Base-by-base conservation (phyloP, 2,329 filamentous ascomycete genomes). In the Dothistroma pini region DNA sequence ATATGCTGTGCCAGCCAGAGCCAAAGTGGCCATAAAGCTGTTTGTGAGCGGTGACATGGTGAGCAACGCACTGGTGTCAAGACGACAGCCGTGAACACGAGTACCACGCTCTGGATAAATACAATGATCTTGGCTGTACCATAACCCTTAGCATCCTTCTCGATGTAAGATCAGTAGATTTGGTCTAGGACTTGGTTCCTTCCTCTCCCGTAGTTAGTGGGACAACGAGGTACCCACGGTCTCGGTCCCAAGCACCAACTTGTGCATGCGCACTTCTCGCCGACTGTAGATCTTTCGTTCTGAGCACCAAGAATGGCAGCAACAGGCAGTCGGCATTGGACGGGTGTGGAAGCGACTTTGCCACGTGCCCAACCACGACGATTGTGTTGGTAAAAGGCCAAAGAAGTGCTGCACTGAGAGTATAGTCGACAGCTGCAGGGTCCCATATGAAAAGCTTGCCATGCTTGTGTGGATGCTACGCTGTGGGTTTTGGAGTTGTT, bases 41-140 rank as follows among this genome's bases (percentile, higher is more conserved):
- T 49, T 63, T 4, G 56, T 57, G 31, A 54, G 34, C 50, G 49
- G 31, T 11, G 31, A 44, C 58, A 60, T 63, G 32, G 53, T 52
- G 52, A 63, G n/a, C 16, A 44, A n/a, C 19, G 54, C 10, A 31
- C 34, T 50, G 12, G 32, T 21, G 32, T 21, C 8, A 57, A 16
- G 14, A 16, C 34, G 34, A 38, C 10, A 38, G 34, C 34, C 9
- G 34, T 38, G 25, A 38, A 16, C 3, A 38, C 9, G 2, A 38
- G 34, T 3, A 38, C 9, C 14, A 38, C 34, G 14, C 34, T 10
- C 3, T 38, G 34, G 14, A 38, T 16, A 49, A 21, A 49, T 49
- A 21, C n/a, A 11, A 10, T 49, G 10, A 3, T 19, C 44, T 49
- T 49, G 44, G 44, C 44, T 21, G n/a, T 49, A 21, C n/a, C 9